phyloP scores from a whole-genome alignment of 1,139 yeast genomes.

The Yarrowia galli region DNA sequence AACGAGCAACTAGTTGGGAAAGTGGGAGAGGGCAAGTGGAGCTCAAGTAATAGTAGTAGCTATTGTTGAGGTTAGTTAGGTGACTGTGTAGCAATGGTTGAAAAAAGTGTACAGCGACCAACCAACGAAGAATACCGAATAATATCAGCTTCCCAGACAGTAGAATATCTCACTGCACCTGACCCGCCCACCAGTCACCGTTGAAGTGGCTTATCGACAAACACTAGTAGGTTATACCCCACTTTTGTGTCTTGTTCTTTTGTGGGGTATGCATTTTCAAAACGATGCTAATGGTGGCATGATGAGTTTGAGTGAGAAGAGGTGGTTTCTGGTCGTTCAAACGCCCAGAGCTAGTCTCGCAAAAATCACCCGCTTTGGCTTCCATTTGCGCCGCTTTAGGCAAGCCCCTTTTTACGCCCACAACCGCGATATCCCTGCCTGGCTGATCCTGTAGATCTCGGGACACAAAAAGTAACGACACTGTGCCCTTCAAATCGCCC shows the following conservation, averaged over 20 bases:
- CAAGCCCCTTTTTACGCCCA: neutral
- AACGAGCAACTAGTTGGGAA: neutral
- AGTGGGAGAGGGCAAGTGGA: neutral
- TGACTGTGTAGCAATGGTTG: too few species aligned
- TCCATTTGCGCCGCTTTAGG: neutral
- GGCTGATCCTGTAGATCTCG: conserved; percentile 15
- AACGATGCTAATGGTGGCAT: neutral
- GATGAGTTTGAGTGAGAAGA: neutral
- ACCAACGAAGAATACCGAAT: too few species aligned
- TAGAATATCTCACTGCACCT: too few species aligned
- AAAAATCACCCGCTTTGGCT: neutral
- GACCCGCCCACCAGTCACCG: neutral
- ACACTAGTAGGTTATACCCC: neutral
- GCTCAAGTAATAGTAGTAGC: neutral
- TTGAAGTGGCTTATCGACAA: neutral
- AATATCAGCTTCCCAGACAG: too few species aligned
- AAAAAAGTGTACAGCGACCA: too few species aligned
- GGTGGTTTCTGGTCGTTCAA: neutral
- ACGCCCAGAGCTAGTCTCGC: neutral
- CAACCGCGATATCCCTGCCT: conserved; percentile 1
- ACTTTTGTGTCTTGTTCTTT: conserved; percentile 1
- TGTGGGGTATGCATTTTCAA: conserved; percentile 25
- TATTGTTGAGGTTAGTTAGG: neutral
- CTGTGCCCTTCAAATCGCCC: too few species aligned
- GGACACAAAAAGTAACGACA: neutral